Base-by-base conservation (phyloP, 495 filamentous ascomycete species). In the Oidiodendron maius region DNA sequence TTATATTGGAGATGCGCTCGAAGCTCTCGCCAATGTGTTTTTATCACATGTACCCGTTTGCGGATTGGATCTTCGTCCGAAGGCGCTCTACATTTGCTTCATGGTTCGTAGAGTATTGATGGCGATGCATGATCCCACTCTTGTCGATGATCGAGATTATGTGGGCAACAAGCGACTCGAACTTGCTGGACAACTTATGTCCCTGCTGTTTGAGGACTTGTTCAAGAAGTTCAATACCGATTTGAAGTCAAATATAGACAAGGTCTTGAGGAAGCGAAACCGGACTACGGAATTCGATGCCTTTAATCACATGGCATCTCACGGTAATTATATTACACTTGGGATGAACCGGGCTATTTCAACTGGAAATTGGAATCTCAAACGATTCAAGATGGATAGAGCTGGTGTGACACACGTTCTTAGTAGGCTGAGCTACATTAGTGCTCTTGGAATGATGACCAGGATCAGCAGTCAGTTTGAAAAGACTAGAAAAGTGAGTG, bases 381-480 rank as follows among this genome's bases (percentile, higher is more conserved):
- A 93, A 64, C 88, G 94, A 63, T 97, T 97, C 71, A 88, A 89
- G 65, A 99, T 97, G 93, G 91, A 96, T 60, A 78, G 93, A 64
- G 93, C 93, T 17, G 93, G 93, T 58, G 90, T 99, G 9, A 95
- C 93, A 2, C 93, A 99, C 64, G 90, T 99, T 46, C 73, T 99
- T 15, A 96, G 91, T 69, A 81, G 93, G 36, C 70, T 97, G 38
- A 96, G 90, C 64, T 99, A 96, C 60, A 96, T 97, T 68, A 87
- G 86, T 56, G 94, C 94, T 10, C 76, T 99, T n/a, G 94, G 94
- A 47, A 97, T 97, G 94, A 97, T 99, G 94, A 97, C 94, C 10
- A 82, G 93, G 57, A 97, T 97, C 56, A 91, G 82, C 69, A 94
- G 87, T 77, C 93, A 97, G 70, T 97, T 99, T 61, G 93, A 97